Conservation (phyloP, 805 yeast genomes). For the Candida maltosa region DNA sequence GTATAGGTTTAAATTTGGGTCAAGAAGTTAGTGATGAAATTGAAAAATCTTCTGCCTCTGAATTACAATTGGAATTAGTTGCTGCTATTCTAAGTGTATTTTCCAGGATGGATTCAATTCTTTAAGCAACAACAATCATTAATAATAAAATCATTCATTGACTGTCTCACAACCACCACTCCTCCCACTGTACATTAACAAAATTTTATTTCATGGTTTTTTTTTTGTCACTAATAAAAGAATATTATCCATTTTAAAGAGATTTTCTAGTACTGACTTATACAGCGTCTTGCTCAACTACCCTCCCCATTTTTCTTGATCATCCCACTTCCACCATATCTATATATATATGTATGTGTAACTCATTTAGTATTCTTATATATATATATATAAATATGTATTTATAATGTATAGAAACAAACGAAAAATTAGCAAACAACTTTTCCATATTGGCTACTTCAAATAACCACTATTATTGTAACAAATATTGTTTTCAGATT, state of each 20-base stretch:
- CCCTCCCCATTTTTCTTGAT: too few species aligned
- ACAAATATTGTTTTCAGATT: slow-evolving; percentile 11
- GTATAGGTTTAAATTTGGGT: slow-evolving; percentile 69
- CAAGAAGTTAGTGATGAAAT: slow-evolving; percentile 53
- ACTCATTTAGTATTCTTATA: not conserved
- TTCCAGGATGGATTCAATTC: slow-evolving; percentile 85
- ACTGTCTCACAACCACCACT: not conserved
- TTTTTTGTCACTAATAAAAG: too few species aligned
- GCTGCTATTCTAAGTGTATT: slow-evolving; percentile 92
- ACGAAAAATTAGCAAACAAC: not conserved
- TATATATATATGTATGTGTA: too few species aligned
- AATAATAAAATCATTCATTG: not conserved
- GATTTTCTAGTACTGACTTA: too few species aligned
- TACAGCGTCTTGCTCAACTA: too few species aligned
- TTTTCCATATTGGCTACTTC: slow-evolving; percentile 1
- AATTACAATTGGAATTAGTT: slow-evolving; percentile 77
- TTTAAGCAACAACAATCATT: too few species aligned
- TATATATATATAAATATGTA: not conserved
- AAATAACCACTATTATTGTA: slow-evolving; percentile 14
- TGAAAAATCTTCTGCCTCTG: slow-evolving; percentile 46
- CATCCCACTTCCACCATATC: too few species aligned
- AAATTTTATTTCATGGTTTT: too few species aligned
- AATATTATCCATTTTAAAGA: too few species aligned
- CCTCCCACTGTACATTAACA: not conserved
- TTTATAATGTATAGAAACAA: not conserved